Conservation (phyloP, 2,329 filamentous ascomycete species). For the Fusarium miscanthi region DNA sequence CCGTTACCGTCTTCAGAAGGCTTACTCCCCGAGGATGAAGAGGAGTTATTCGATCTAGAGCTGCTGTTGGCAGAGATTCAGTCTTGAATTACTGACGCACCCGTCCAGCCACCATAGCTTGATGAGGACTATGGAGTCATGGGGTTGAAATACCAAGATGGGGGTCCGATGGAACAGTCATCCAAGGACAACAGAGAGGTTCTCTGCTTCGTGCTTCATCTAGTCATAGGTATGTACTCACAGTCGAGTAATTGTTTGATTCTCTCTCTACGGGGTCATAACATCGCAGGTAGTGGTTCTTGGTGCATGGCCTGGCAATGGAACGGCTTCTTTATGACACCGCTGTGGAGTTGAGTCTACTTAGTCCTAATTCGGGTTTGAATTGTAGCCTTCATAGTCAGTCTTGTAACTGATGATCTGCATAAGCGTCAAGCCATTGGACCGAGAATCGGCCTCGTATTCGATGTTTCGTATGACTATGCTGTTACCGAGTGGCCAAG, state of each 20-base stretch:
- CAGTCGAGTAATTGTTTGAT: too few species aligned
- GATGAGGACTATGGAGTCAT: not conserved
- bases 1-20: not conserved
- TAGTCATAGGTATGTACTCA: too few species aligned
- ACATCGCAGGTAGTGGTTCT: too few species aligned
- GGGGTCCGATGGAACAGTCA: fast-evolving
- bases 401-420: not conserved
- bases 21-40: fast-evolving
- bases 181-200: not conserved
- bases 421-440: not conserved
- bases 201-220: not conserved
- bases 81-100: fast-evolving
- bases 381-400: not conserved
- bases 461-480: not conserved
- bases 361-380: too few species aligned
- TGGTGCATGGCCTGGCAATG: too few species aligned
- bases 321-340: too few species aligned
- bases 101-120: fast-evolving
- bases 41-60: not conserved
- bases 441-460: not conserved
- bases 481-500: not conserved
- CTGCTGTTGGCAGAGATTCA: not conserved
- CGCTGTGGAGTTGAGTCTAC: too few species aligned
- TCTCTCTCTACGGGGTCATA: too few species aligned
- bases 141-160: not conserved